phyloP scores from a whole-genome alignment of 495 filamentous ascomycete species.

The Letharia columbiana region DNA sequence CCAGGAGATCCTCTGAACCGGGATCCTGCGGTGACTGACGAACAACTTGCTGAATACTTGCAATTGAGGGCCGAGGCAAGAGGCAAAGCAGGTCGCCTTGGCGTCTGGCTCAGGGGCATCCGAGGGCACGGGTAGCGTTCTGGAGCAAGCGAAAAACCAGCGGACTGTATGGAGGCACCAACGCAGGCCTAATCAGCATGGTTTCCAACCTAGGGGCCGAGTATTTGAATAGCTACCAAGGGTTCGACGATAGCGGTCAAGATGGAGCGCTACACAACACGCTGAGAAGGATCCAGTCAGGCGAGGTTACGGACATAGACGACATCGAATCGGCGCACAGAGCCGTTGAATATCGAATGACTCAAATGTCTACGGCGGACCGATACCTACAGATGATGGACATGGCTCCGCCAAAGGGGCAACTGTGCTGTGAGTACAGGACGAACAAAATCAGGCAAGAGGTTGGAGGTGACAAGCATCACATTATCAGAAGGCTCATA shows the following conservation, averaged over 20 bases:
- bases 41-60: not conserved
- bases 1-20: slow-evolving; percentile 1
- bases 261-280: slow-evolving; percentile 3
- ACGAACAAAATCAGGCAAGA: not conserved
- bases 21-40: not conserved
- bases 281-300: not conserved
- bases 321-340: not conserved
- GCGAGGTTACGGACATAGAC: not conserved
- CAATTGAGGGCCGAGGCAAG: not conserved
- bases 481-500: not conserved
- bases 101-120: not conserved
- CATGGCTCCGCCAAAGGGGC: not conserved
- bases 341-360: slow-evolving; percentile 12
- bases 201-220: not conserved
- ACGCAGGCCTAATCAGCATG: not conserved
- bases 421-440: slow-evolving; percentile 8
- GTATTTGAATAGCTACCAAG: slow-evolving; percentile 12
- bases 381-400: slow-evolving; percentile 7
- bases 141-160: slow-evolving; percentile 12
- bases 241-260: not conserved
- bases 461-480: not conserved
- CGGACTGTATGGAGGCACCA: not conserved
- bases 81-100: not conserved
- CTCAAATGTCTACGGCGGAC: slow-evolving; percentile 15
- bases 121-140: not conserved